Percentiles rank a stretch among this genome's conserved stretches.
Evolutionary conservation across 768 basidiomycete species (phyloP).

Genomic region (Chalciporus piperatus): DNA sequence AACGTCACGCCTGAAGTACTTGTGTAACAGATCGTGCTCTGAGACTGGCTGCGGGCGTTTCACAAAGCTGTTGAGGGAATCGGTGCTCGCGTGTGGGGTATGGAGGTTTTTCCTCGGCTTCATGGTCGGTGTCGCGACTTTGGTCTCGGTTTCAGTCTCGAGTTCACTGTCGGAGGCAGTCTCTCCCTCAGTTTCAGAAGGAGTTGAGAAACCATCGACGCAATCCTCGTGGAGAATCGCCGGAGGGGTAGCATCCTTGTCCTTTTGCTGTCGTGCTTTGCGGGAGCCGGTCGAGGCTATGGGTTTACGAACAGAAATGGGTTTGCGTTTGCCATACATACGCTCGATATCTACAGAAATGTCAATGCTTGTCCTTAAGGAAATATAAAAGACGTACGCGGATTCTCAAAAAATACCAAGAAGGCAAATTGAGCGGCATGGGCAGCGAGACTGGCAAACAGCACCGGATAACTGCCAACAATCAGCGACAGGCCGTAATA

Average conservation of each 20-base stretch:
- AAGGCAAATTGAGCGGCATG: constrained; percentile 98
- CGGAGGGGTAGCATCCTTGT: constrained; percentile 11
- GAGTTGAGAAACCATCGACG: constrained; percentile 45
- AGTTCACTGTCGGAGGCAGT: constrained; percentile 70
- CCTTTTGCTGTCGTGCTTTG: constrained; percentile 11
- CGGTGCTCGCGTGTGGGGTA: constrained; percentile 1
- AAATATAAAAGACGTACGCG: constrained; percentile 58
- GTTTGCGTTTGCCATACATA: constrained; percentile 89
- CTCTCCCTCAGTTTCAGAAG: constrained; percentile 68
- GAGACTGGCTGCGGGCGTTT: constrained; percentile 38
- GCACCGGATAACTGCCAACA: constrained; percentile 81
- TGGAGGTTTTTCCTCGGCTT: constrained; percentile 2
- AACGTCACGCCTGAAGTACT: constrained; percentile 87
- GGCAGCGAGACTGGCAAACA: constrained; percentile 91
- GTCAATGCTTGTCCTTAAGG: background rate
- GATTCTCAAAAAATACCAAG: constrained; percentile 93
- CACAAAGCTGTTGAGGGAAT: constrained; percentile 1
- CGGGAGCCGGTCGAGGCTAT: constrained; percentile 32
- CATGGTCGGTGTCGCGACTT: constrained; percentile 27
- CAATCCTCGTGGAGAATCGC: constrained; percentile 19
- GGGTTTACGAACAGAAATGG: constrained; percentile 82
- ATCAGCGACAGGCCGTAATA: constrained; percentile 96
- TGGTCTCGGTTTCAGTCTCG: constrained; percentile 59
- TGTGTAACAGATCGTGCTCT: constrained; percentile 85
- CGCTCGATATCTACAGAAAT: constrained; percentile 75